Evolutionary conservation across 1,284 basidiomycete species (phyloP).

Genomic region (Malassezia restricta): DNA sequence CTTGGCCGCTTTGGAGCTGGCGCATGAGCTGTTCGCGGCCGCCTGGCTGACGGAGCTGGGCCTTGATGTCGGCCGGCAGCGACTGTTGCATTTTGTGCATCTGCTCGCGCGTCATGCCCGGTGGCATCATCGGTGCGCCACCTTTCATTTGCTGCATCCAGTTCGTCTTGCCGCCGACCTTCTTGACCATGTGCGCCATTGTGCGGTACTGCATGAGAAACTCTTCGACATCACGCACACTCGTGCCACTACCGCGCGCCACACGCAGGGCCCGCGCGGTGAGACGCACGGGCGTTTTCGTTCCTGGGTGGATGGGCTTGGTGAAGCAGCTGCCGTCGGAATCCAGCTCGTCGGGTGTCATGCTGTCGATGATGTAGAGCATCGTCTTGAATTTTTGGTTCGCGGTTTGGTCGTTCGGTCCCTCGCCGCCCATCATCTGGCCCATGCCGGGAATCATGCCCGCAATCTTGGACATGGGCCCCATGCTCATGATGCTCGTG

Average conservation of each 20-base stretch:
- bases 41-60: conserved; percentile 42
- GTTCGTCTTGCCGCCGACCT: conserved; percentile 89
- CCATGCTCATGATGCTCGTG: conserved; percentile 96
- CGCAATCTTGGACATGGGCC: conserved; percentile 91
- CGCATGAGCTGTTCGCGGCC: conserved; percentile 36
- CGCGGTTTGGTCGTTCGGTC: conserved; percentile 78
- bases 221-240: conserved; percentile 91
- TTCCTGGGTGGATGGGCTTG: conserved; percentile 15
- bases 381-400: conserved; percentile 78
- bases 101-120: conserved; percentile 40
- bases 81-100: conserved; percentile 42
- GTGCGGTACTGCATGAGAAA: conserved; percentile 56
- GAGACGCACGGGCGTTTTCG: conserved; percentile 30
- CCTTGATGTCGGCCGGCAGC: conserved; percentile 43
- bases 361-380: conserved; percentile 97
- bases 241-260: conserved; percentile 86
- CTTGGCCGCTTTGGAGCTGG: conserved; percentile 32
- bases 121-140: conserved; percentile 35
- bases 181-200: conserved; percentile 58
- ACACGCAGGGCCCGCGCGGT: conserved; percentile 56
- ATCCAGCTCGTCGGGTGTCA: conserved; percentile 84
- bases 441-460: conserved; percentile 97
- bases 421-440: conserved; percentile 57
- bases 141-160: conserved; percentile 35
- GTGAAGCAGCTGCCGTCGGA: conserved; percentile 62